These are phyloP conservation scores for Balansia obtecta DNA, from an alignment of 2,329 filamentous ascomycete species.

Conservation along the genomic window DNA sequence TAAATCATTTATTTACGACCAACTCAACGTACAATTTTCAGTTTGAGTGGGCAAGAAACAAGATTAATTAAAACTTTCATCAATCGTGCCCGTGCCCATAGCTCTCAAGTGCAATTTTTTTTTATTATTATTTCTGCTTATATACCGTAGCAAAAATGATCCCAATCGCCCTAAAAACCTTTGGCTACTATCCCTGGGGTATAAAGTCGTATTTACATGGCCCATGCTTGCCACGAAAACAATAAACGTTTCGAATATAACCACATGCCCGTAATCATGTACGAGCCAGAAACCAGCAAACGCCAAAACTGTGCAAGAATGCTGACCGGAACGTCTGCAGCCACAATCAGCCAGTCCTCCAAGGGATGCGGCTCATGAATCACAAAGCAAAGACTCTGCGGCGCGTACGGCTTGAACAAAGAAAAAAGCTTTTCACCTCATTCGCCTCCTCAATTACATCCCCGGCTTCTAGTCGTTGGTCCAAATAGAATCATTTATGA, in stretches of 20 bases:
- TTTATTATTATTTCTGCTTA: not conserved
- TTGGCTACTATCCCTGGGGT: not conserved
- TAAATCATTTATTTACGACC: too few species aligned
- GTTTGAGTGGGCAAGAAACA: too few species aligned
- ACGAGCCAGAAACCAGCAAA: not conserved
- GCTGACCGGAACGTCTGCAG: not conserved
- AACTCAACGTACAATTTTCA: too few species aligned
- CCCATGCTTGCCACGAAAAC: not conserved
- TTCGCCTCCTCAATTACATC: not conserved
- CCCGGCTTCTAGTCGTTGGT: conserved; percentile 19
- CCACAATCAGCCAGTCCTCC: not conserved
- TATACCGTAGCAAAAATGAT: not conserved
- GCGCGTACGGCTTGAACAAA: not conserved
- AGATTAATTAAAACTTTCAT: too few species aligned
- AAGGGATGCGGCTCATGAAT: not conserved
- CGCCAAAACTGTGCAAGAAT: not conserved
- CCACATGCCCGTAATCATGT: not conserved
- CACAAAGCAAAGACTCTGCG: not conserved
- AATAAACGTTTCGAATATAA: not conserved
- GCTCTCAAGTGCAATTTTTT: not conserved
- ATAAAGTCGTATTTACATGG: not conserved
- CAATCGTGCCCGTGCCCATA: too few species aligned
- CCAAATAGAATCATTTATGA: conserved; percentile 19
- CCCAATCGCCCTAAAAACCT: not conserved
- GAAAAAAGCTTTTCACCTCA: not conserved